These are phyloP conservation scores for Spiraea crenata DNA, from an alignment of 331 rosid species.

Conservation along the genomic window DNA sequence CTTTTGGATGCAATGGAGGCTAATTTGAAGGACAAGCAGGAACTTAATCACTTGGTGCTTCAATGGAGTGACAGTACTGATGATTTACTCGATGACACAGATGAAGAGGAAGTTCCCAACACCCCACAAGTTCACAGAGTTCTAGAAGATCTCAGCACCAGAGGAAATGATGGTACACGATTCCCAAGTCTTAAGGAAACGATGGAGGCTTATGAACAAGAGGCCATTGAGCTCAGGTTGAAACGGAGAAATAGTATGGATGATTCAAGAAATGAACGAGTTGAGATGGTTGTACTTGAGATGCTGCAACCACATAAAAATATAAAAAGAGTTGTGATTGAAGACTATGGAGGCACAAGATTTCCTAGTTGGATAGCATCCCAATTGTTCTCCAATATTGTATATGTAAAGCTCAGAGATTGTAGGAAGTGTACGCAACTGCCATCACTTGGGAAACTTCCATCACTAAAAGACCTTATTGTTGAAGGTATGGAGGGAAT, in stretches of 20 bases:
- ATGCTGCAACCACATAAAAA: slow-evolving; percentile 33
- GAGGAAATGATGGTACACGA: neutral
- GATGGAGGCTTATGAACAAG: slow-evolving; percentile 18
- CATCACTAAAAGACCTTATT: slow-evolving; percentile 28
- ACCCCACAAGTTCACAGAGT: neutral
- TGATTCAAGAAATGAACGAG: slow-evolving; percentile 21
- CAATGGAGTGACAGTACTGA: slow-evolving; percentile 21
- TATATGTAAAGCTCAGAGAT: slow-evolving; percentile 6
- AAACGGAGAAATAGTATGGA: neutral
- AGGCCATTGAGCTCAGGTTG: neutral
- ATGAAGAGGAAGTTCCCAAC: neutral
- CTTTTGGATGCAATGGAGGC: slow-evolving; percentile 33
- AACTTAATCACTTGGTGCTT: slow-evolving; percentile 21
- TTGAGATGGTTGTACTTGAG: slow-evolving; percentile 28
- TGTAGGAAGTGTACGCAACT: slow-evolving; percentile 24
- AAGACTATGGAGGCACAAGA: slow-evolving; percentile 29
- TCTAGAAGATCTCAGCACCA: slow-evolving; percentile 15
- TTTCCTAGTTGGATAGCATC: slow-evolving; percentile 34
- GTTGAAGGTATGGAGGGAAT: slow-evolving; percentile 33
- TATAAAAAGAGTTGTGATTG: slow-evolving; percentile 11
- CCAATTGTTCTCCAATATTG: slow-evolving; percentile 23
- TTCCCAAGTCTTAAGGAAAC: slow-evolving; percentile 29
- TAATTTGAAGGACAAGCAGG: slow-evolving; percentile 27
- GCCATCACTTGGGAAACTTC: slow-evolving; percentile 34
- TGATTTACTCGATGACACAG: neutral